These are phyloP conservation scores for Aeschynomene evenia DNA, from an alignment of 306 rosid genomes.

Conservation along the genomic window DNA sequence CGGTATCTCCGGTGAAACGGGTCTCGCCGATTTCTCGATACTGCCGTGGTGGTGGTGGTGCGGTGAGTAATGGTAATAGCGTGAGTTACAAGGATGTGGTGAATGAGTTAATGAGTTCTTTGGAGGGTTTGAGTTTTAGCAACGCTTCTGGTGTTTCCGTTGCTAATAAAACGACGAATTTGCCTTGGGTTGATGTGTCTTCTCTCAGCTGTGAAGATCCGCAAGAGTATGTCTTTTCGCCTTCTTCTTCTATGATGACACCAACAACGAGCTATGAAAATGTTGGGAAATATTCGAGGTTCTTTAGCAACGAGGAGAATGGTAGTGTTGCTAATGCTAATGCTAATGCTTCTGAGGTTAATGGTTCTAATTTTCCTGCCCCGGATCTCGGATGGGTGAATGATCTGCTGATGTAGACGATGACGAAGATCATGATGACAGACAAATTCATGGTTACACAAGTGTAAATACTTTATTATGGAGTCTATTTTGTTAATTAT, in stretches of 20 bases:
- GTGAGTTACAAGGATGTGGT: conserved; percentile 48
- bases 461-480: conserved; percentile 20
- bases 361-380: conserved; percentile 35
- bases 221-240: conserved; percentile 55
- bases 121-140: conserved; percentile 63
- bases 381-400: conserved; percentile 96
- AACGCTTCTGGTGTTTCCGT: conserved; percentile 38
- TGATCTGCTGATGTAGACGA: conserved; percentile 71
- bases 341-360: background rate
- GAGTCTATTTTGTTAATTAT: conserved; percentile 34
- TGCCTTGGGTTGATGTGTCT: conserved; percentile 55
- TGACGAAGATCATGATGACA: conserved; percentile 7
- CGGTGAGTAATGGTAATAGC: background rate
- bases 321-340: conserved; percentile 17
- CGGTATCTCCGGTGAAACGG: conserved; percentile 52
- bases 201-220: conserved; percentile 28
- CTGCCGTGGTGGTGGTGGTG: conserved; percentile 8
- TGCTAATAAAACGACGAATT: conserved; percentile 11
- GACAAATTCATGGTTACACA: background rate
- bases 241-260: conserved; percentile 17
- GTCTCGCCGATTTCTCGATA: conserved; percentile 47
- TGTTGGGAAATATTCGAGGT: background rate
- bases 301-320: conserved; percentile 17
- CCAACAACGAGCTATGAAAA: conserved; percentile 2
- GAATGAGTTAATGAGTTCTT: conserved; percentile 60